These are phyloP conservation scores for Lecanicillium sp. DNA, from an alignment of 2,329 filamentous ascomycete species.

Conservation along the genomic window DNA sequence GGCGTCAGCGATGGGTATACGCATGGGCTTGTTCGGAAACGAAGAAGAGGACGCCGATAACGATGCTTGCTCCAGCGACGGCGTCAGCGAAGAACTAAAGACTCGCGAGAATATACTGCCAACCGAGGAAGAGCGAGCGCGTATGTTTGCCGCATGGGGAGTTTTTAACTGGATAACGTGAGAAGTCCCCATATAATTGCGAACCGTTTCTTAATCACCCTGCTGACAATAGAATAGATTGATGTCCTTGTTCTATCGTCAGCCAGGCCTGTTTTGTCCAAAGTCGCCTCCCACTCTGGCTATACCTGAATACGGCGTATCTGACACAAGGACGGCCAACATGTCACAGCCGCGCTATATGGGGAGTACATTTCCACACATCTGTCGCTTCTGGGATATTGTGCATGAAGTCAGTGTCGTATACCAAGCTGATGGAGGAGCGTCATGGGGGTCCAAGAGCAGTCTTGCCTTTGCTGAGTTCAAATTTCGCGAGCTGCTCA, in stretches of 20 bases:
- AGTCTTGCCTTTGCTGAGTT: conserved; percentile 23
- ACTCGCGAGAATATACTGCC: not conserved
- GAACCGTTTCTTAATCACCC: not conserved
- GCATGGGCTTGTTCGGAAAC: conserved; percentile 21
- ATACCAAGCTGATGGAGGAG: conserved; percentile 16
- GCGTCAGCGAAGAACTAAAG: conserved; percentile 5
- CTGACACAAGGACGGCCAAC: too few species aligned
- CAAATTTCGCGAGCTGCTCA: conserved; percentile 30
- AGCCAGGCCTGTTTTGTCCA: conserved; percentile 20
- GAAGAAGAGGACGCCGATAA: conserved; percentile 4
- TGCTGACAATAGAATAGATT: conserved; percentile 13
- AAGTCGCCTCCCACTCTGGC: conserved; percentile 14
- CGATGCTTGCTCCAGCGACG: too few species aligned
- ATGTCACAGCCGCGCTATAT: conserved; percentile 14
- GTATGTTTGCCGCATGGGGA: conserved; percentile 20
- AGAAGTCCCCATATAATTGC: conserved; percentile 9
- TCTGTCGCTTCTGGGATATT: conserved; percentile 31
- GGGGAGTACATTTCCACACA: conserved; percentile 19
- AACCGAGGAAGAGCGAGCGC: conserved; percentile 6
- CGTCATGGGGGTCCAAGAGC: conserved; percentile 2
- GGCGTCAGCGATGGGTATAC: conserved; percentile 21
- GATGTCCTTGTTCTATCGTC: conserved; percentile 23
- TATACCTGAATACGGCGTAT: conserved; percentile 9
- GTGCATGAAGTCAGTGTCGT: conserved; percentile 21
- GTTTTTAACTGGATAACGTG: conserved; percentile 31